phyloP scores from a whole-genome alignment of 1,284 basidiomycete genomes.

The Cryptococcus depauperatus region DNA sequence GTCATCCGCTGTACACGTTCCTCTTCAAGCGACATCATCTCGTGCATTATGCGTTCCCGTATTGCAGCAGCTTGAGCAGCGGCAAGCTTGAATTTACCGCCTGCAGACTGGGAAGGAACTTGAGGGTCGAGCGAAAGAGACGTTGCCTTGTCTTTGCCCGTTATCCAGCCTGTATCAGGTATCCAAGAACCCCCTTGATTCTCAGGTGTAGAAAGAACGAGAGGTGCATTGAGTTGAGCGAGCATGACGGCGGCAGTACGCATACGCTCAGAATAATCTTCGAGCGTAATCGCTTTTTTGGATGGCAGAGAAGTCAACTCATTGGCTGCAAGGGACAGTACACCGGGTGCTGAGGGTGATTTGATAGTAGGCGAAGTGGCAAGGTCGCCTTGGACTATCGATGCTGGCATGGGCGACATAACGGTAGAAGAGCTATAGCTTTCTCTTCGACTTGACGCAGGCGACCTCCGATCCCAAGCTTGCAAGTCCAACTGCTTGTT shows the following conservation, averaged over 20 bases:
- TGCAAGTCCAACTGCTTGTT: slow-evolving; percentile 79
- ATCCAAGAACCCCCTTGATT: slow-evolving; percentile 52
- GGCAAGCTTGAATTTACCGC: slow-evolving; percentile 59
- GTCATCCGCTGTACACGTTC: slow-evolving; percentile 94
- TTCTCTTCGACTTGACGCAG: slow-evolving; percentile 6
- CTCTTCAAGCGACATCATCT: slow-evolving; percentile 95
- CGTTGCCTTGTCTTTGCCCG: neutral
- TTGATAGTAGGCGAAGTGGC: neutral
- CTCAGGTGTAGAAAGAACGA: slow-evolving; percentile 50
- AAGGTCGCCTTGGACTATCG: neutral
- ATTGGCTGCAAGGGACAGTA: neutral
- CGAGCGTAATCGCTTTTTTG: slow-evolving; percentile 52
- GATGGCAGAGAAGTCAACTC: neutral
- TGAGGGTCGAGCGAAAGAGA: neutral
- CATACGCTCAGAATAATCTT: slow-evolving; percentile 98
- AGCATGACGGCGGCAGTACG: slow-evolving; percentile 97
- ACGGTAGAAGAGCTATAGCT: neutral
- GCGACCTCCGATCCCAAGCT: slow-evolving; percentile 53
- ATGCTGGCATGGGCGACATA: neutral
- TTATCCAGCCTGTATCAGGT: slow-evolving; percentile 57
- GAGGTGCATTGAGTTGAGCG: slow-evolving; percentile 83
- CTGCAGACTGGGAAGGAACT: slow-evolving; percentile 21
- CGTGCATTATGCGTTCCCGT: slow-evolving; percentile 92
- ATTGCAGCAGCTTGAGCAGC: slow-evolving; percentile 79
- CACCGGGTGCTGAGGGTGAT: neutral